A percentile compares a stretch with the other conserved stretches of the same genome.
Evolutionary conservation across 257 asterid genomes (phyloP).

Genomic region (Anisodus tanguticus): DNA sequence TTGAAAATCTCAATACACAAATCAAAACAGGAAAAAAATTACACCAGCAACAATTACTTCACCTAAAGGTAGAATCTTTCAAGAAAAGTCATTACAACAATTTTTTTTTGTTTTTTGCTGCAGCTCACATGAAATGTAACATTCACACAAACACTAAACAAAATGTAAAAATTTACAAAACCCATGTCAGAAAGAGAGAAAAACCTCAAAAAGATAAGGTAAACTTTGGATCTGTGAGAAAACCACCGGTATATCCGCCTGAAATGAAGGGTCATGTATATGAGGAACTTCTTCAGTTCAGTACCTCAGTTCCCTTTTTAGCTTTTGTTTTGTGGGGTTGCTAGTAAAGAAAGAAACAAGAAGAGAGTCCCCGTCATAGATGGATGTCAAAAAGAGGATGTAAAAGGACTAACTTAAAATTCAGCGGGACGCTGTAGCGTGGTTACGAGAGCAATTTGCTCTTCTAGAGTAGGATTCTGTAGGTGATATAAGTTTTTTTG

Average conservation of each 20-base stretch:
- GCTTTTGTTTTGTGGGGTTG: slow-evolving; percentile 21
- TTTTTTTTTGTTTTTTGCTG: not conserved
- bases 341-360: too few species aligned
- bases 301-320: slow-evolving; percentile 1
- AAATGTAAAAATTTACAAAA: not conserved
- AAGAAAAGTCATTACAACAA: not conserved
- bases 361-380: too few species aligned
- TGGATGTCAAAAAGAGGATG: too few species aligned
- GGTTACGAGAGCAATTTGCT: too few species aligned
- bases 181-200: slow-evolving; percentile 19
- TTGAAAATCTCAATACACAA: not conserved
- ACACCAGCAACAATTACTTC: not conserved
- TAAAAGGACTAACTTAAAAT: too few species aligned
- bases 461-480: too few species aligned
- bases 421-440: too few species aligned
- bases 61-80: not conserved
- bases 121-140: not conserved
- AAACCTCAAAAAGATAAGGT: not conserved
- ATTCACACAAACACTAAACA: not conserved
- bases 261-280: slow-evolving; percentile 27
- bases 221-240: slow-evolving; percentile 32
- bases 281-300: slow-evolving; percentile 15
- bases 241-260: slow-evolving; percentile 34
- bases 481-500: too few species aligned
- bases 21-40: not conserved